Evolutionary conservation across 352 stramenopile species (phyloP), one percentile per base, ranked within the genome.

Genomic region (Halophytophthora polymorphica): DNA sequence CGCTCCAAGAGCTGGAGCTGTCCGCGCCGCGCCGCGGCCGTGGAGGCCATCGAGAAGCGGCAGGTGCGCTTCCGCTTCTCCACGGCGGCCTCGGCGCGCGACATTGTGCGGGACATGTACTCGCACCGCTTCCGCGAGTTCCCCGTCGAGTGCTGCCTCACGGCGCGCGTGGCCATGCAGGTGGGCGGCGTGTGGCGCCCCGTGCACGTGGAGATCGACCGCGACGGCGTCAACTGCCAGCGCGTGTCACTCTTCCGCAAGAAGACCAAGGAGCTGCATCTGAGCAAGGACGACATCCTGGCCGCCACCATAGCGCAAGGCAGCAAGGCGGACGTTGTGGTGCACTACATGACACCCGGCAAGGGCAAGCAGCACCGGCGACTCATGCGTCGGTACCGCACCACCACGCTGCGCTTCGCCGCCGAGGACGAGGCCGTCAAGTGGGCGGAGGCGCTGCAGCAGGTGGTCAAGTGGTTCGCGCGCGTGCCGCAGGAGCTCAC

Each of bases 51-150:
- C 25, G 61, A 77, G 43, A 69, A 73, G 12, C 66, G 71, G 12
- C 66, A 82, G 33, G 68, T 82, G 44, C 66, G 71, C 34, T 87
- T 90, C 55, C 70, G 64, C 7, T 86, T 83, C 56, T 83, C 73
- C 6, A 84, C 77, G 1, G 69, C 76, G 1, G 66, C 64, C 39
- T 83, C 71, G 3, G 75, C 61, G 34, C 77, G 77, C 15, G 80
- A 86, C 25, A 72, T 66, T 10, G 77, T 88, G 45, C 77, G 80
- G 22, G 73, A 88, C 58, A 88, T 88, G 75, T 71, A 90, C 52
- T 77, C 75, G 17, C 73, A 73, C 46, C 53, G 71, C 1, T 38
- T 88, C 41, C 61, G 66, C 15, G 73, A 87, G 45, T 88, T 88
- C 51, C 80, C 80, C 0, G 50, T 58, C 10, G 62, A 83, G 47